A percentile compares a stretch with the other conserved stretches of the same genome.
These are phyloP conservation scores for Gloeostereum incarnatum DNA, from an alignment of 768 basidiomycete species.

Conservation along the genomic window DNA sequence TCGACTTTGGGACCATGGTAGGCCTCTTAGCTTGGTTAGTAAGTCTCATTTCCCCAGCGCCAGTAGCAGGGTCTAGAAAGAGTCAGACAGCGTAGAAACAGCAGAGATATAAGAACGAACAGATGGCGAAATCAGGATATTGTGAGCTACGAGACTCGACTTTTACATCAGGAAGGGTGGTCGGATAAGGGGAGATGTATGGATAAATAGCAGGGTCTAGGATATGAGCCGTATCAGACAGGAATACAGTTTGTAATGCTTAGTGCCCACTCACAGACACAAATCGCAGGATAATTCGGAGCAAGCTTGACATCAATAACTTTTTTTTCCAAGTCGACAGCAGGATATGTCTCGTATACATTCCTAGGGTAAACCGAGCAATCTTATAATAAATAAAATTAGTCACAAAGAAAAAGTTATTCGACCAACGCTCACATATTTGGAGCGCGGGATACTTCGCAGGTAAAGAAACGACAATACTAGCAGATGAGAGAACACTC, in stretches of 20 bases:
- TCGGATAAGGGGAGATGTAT: constrained; percentile 10
- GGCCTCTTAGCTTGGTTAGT: background rate
- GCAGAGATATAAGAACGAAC: no score
- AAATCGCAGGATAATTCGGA: constrained; percentile 15
- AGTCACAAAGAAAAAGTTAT: background rate
- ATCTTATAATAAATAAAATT: constrained; percentile 5
- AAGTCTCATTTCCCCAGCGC: no score
- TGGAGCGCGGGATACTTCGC: constrained; percentile 9
- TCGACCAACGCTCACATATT: constrained; percentile 17
- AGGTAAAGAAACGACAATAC: background rate
- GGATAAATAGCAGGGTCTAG: constrained; percentile 8
- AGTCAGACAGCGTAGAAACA: no score
- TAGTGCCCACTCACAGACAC: no score
- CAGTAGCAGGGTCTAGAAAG: no score
- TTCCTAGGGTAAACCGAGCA: constrained; percentile 26
- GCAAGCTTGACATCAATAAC: background rate
- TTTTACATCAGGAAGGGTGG: no score
- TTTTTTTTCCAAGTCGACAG: background rate
- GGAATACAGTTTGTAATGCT: background rate
- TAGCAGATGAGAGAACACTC: no score
- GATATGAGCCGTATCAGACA: constrained; percentile 7
- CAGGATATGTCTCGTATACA: constrained; percentile 26
- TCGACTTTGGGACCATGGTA: no score
- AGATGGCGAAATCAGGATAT: no score
- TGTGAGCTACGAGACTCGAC: no score